Evolutionary conservation across 768 basidiomycete genomes (phyloP).

Genomic region (Boletus tomentosulus): DNA sequence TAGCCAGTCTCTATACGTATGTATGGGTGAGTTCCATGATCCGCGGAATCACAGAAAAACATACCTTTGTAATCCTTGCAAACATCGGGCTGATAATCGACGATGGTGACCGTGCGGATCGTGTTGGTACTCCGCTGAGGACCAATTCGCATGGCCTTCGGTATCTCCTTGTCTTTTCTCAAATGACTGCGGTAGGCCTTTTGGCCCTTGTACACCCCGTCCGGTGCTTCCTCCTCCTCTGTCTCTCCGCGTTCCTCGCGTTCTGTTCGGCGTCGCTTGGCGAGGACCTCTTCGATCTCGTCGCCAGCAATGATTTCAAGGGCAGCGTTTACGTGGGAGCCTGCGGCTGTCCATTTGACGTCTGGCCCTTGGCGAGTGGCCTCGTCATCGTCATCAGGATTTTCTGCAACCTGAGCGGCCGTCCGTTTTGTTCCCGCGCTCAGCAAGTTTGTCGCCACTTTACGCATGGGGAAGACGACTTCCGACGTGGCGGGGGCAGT

Average conservation of each 20-base stretch:
- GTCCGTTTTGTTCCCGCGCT: constrained; percentile 73
- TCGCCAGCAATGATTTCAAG: constrained; percentile 80
- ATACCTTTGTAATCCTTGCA: constrained; percentile 99
- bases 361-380: constrained; percentile 46
- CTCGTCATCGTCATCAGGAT: constrained; percentile 45
- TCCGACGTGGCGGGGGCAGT: constrained; percentile 36
- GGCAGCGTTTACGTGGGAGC: constrained; percentile 69
- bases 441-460: constrained; percentile 62
- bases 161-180: constrained; percentile 77
- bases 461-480: constrained; percentile 77
- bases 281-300: constrained; percentile 71
- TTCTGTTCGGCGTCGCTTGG: constrained; percentile 61
- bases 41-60: constrained; percentile 28
- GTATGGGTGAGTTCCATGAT: constrained; percentile 11
- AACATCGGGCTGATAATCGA: constrained; percentile 98
- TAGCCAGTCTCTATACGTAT: constrained; percentile 84
- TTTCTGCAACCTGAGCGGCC: constrained; percentile 43
- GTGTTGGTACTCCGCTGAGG: constrained; percentile 75
- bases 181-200: constrained; percentile 77
- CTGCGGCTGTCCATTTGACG: constrained; percentile 73
- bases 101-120: constrained; percentile 90
- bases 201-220: constrained; percentile 84
- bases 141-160: constrained; percentile 83
- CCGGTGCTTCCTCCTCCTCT: constrained; percentile 54
- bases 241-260: constrained; percentile 47